phyloP scores from a whole-genome alignment of 1,284 basidiomycete genomes.

The Cutaneotrichosporon mucoides region DNA sequence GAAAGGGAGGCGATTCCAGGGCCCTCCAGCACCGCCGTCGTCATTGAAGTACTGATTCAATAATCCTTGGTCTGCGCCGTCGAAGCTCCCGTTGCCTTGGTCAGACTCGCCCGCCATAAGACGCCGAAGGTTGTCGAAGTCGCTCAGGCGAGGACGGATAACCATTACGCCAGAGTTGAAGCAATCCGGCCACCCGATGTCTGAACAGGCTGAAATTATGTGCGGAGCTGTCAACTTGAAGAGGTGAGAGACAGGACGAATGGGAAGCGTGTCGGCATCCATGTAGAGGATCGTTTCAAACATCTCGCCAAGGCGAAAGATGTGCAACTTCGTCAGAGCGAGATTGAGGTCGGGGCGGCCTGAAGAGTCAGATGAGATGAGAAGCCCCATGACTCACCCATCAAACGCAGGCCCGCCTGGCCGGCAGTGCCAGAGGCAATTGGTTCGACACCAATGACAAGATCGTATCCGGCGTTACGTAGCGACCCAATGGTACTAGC shows the following conservation, averaged over 20 bases:
- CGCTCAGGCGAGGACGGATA: constrained; percentile 70
- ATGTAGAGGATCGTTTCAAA: constrained; percentile 89
- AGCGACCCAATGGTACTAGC: constrained; percentile 78
- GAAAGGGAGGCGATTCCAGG: constrained; percentile 91
- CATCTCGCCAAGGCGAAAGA: constrained; percentile 76
- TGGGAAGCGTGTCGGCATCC: constrained; percentile 90
- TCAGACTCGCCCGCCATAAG: constrained; percentile 10
- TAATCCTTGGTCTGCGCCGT: constrained; percentile 93
- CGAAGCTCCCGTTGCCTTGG: constrained; percentile 73
- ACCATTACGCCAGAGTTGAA: constrained; percentile 97
- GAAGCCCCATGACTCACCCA: constrained; percentile 61
- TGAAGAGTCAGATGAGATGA: constrained; percentile 39
- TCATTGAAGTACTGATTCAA: constrained; percentile 80
- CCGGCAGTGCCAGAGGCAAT: constrained; percentile 60
- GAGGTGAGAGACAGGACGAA: constrained; percentile 81
- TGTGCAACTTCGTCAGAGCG: constrained; percentile 91
- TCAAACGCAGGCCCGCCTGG: constrained; percentile 62
- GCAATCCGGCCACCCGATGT: constrained; percentile 98
- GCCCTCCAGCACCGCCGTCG: constrained; percentile 57
- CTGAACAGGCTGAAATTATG: constrained; percentile 73
- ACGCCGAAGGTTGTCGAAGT: constrained; percentile 69
- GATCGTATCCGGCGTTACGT: constrained; percentile 67
- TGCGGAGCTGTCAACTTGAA: constrained; percentile 57
- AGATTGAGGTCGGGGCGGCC: constrained; percentile 87
- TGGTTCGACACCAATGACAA: constrained; percentile 85